A percentile compares a stretch with the other conserved stretches of the same genome.
phyloP scores from a whole-genome alignment of 257 asterid genomes.

The Solanum medicagineum region DNA sequence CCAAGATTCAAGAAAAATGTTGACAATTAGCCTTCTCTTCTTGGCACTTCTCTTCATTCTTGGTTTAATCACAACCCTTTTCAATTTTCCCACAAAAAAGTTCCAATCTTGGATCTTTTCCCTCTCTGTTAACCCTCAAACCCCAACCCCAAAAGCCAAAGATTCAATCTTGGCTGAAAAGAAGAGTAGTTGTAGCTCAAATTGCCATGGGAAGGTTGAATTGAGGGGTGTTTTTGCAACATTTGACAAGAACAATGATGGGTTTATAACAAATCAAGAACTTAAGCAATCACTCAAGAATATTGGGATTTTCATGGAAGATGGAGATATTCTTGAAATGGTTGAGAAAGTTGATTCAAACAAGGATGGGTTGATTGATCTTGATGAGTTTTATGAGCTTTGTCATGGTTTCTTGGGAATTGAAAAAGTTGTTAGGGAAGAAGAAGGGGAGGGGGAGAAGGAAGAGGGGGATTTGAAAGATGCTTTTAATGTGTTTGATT shows the following conservation, averaged over 20 bases:
- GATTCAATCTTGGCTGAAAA: not conserved
- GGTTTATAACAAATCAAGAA: constrained; percentile 61
- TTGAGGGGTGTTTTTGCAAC: constrained; percentile 47
- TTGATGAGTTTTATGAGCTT: constrained; percentile 57
- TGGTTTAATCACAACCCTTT: constrained; percentile 28
- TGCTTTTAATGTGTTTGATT: constrained; percentile 78
- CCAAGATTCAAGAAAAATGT: constrained; percentile 2
- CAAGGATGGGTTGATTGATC: constrained; percentile 68
- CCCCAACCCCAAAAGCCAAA: not conserved
- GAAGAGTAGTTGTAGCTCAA: not conserved
- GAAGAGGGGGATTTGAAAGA: constrained; percentile 37
- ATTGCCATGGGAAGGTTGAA: not conserved
- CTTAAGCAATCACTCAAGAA: constrained; percentile 46
- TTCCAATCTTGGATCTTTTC: constrained; percentile 20
- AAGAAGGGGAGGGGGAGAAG: not conserved
- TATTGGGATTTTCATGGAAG: constrained; percentile 49
- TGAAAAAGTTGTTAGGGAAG: not conserved
- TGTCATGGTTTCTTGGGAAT: constrained; percentile 24
- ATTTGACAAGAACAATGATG: constrained; percentile 76
- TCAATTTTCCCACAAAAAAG: constrained; percentile 25
- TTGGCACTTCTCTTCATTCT: constrained; percentile 32
- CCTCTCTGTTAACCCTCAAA: not conserved
- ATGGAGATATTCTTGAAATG: constrained; percentile 58
- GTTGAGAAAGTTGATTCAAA: constrained; percentile 47
- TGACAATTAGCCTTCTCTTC: constrained; percentile 26